Conservation (phyloP, 768 basidiomycete genomes). For the Russula virescens region DNA sequence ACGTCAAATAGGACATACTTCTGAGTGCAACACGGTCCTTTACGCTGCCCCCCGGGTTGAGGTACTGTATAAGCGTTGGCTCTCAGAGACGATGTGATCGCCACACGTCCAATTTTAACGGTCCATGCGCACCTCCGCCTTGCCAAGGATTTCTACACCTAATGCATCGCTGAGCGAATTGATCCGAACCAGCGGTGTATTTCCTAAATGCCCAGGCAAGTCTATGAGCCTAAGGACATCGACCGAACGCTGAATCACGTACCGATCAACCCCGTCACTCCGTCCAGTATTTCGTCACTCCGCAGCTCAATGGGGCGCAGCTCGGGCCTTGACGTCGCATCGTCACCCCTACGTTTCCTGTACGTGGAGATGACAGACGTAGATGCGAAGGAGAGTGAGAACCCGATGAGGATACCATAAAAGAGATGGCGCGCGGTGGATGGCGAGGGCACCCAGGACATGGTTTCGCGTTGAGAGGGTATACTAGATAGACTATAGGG, state of each 20-base stretch:
- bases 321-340: conserved; percentile 31
- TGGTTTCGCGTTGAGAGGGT: not conserved
- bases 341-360: conserved; percentile 44
- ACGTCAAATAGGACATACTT: conserved; percentile 44
- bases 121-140: conserved; percentile 67
- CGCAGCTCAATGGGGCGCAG: conserved; percentile 62
- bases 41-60: conserved; percentile 96
- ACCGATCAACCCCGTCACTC: conserved; percentile 86
- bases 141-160: conserved; percentile 91
- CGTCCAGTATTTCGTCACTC: conserved; percentile 72
- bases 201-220: conserved; percentile 48
- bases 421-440: conserved; percentile 33
- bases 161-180: conserved; percentile 86
- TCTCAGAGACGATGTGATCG: conserved; percentile 1
- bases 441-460: conserved; percentile 28
- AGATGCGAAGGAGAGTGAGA: conserved; percentile 69
- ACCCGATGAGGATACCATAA: conserved; percentile 62
- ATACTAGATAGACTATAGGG: not conserved
- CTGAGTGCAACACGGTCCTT: conserved; percentile 95
- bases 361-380: conserved; percentile 55
- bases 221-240: not conserved
- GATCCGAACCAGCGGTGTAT: conserved; percentile 89
- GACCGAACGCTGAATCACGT: conserved; percentile 22
- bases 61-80: conserved; percentile 48
- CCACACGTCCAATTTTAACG: not conserved